Conservation (phyloP, 345 rosid species). For the Hibiscus trionum region DNA sequence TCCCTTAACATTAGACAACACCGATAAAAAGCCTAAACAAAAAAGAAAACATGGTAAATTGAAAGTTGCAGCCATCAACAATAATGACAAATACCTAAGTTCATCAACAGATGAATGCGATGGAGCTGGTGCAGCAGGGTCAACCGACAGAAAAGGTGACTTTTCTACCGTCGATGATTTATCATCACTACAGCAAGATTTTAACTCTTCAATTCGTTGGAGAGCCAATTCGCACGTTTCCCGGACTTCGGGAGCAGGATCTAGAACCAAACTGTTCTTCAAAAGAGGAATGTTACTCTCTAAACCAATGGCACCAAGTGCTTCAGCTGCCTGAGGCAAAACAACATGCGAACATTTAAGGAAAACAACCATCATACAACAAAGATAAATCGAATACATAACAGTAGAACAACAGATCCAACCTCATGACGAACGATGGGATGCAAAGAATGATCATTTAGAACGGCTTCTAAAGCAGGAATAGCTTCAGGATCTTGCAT, state of each 20-base stretch:
- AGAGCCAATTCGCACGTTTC: conserved; percentile 98
- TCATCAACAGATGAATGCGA: conserved; percentile 51
- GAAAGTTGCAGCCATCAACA: neutral
- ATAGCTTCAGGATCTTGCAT: conserved; percentile 96
- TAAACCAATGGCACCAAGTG: conserved; percentile 91
- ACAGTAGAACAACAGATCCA: neutral
- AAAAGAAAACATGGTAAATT: neutral
- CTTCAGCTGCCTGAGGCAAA: conserved; percentile 76
- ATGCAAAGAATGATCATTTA: conserved; percentile 77
- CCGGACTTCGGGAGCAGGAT: conserved; percentile 88
- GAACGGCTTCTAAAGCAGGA: conserved; percentile 67
- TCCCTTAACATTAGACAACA: conserved; percentile 38
- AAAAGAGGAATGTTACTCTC: conserved; percentile 44
- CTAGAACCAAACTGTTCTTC: conserved; percentile 52
- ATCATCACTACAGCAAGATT: conserved; percentile 17
- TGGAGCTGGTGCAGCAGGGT: conserved; percentile 77
- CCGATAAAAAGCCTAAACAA: conserved; percentile 22
- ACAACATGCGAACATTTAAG: neutral
- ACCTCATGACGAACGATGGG: conserved; percentile 95
- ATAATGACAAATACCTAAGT: conserved; percentile 38
- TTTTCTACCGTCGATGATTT: conserved; percentile 32
- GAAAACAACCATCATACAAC: neutral
- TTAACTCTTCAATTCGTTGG: conserved; percentile 60
- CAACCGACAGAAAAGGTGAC: conserved; percentile 93
- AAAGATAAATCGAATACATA: neutral